Conservation (phyloP, 371 early-diverging fungal genomes). For the Saksenaea oblongispora region DNA sequence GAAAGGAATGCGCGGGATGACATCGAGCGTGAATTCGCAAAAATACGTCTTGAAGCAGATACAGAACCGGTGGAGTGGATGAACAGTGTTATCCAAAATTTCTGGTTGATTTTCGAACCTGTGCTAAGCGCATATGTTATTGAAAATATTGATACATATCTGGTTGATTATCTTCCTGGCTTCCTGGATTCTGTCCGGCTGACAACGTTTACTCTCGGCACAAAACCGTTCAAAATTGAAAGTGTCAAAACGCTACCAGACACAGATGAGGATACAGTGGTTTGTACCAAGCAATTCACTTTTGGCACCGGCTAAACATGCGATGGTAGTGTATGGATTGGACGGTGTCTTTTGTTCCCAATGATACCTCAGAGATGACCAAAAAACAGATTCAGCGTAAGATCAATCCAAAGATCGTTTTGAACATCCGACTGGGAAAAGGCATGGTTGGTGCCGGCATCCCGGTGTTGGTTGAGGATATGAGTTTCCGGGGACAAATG, state of each 20-base stretch:
- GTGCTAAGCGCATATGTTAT: constrained; percentile 80
- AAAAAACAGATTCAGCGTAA: constrained; percentile 62
- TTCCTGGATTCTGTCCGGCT: constrained; percentile 92
- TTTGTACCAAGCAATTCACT: no score
- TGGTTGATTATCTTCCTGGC: constrained; percentile 82
- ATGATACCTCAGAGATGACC: constrained; percentile 74
- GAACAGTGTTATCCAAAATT: constrained; percentile 85
- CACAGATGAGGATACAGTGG: constrained; percentile 81
- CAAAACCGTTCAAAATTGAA: constrained; percentile 93
- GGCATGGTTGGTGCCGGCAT: constrained; percentile 90
- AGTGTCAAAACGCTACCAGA: constrained; percentile 76
- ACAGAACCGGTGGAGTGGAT: constrained; percentile 97
- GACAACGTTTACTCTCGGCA: constrained; percentile 96
- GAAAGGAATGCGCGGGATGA: constrained; percentile 71
- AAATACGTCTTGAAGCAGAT: constrained; percentile 52
- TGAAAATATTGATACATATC: constrained; percentile 71
- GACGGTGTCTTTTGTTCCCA: constrained; percentile 84
- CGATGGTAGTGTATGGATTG: constrained; percentile 96
- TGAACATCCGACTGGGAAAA: constrained; percentile 88
- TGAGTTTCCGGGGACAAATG: constrained; percentile 88
- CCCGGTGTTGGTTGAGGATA: constrained; percentile 91
- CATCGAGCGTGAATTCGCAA: constrained; percentile 63
- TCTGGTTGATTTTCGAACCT: constrained; percentile 98
- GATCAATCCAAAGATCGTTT: constrained; percentile 90
- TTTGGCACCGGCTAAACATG: no score